phyloP scores from a whole-genome alignment of 345 rosid genomes.

The Salix suchowensis region DNA sequence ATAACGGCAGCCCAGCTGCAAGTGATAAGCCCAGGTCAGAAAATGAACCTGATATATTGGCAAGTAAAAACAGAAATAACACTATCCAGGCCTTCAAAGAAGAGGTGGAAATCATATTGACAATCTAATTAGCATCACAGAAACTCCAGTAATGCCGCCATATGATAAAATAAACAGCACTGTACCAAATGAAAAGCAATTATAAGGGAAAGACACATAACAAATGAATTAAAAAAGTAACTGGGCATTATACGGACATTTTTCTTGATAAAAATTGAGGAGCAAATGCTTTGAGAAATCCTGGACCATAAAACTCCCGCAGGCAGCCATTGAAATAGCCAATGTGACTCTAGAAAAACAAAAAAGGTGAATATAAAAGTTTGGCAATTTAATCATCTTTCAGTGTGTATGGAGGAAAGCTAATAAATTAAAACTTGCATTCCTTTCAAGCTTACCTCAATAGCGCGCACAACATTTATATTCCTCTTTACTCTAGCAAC shows the following conservation, averaged over 20 bases:
- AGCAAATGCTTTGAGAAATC: conserved; percentile 22
- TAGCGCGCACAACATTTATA: conserved; percentile 61
- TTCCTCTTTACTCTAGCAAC: conserved; percentile 78
- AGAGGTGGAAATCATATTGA: background rate
- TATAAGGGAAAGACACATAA: background rate
- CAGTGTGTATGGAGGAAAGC: background rate
- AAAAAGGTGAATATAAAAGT: conserved; percentile 4
- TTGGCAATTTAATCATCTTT: background rate
- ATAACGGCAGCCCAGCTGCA: conserved; percentile 26
- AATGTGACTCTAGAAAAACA: conserved; percentile 15
- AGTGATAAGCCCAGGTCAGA: background rate
- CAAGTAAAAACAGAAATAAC: background rate
- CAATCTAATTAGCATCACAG: conserved; percentile 1
- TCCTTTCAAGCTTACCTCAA: conserved; percentile 57
- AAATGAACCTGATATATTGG: background rate
- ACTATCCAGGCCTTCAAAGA: conserved; percentile 3
- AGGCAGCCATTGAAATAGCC: conserved; percentile 26
- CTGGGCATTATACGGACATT: conserved; percentile 3
- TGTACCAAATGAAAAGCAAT: background rate
- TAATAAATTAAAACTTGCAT: background rate
- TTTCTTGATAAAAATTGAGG: conserved; percentile 14
- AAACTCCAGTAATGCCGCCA: background rate
- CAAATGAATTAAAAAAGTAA: background rate
- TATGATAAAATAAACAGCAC: background rate
- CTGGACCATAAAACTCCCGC: conserved; percentile 24